Conservation (phyloP, 1,139 yeast genomes). For the Candida pseudocylindracea region DNA sequence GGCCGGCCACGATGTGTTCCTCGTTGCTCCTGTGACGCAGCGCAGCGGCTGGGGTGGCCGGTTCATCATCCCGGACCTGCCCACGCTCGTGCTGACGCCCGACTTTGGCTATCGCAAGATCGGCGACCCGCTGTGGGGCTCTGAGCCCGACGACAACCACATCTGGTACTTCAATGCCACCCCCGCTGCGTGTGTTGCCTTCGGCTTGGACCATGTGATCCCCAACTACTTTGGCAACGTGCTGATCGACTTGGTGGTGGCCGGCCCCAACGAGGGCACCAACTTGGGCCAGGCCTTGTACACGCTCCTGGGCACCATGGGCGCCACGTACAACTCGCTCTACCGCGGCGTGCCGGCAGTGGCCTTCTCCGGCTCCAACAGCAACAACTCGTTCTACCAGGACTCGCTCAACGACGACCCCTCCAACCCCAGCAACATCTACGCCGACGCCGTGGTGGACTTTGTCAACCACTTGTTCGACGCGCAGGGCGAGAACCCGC, state of each 20-base stretch:
- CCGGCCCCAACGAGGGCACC: constrained; percentile 25
- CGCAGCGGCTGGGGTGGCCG: constrained; percentile 39
- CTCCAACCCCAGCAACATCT: constrained; percentile 14
- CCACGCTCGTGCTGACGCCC: constrained; percentile 17
- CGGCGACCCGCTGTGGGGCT: constrained; percentile 26
- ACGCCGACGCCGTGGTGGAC: constrained; percentile 15
- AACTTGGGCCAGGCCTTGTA: constrained; percentile 17
- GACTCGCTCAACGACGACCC: constrained; percentile 5
- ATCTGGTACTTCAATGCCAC: constrained; percentile 29
- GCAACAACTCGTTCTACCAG: constrained; percentile 19
- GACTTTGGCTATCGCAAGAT: constrained; percentile 17
- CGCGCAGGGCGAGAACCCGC: constrained; percentile 9
- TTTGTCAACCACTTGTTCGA: constrained; percentile 15
- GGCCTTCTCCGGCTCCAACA: constrained; percentile 21
- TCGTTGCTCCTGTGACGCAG: constrained; percentile 36
- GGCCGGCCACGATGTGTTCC: constrained; percentile 30
- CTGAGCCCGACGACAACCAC: constrained; percentile 17
- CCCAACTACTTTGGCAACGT: constrained; percentile 15
- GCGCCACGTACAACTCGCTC: constrained; percentile 19
- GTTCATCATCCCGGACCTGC: constrained; percentile 20
- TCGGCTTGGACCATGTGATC: constrained; percentile 17
- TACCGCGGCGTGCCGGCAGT: constrained; percentile 20
- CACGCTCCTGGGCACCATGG: constrained; percentile 22
- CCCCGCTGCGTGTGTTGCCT: constrained; percentile 20
- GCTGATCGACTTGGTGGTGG: constrained; percentile 18